Base-by-base conservation (phyloP, 2,329 filamentous ascomycete genomes). In the Alternaria burnsii region DNA sequence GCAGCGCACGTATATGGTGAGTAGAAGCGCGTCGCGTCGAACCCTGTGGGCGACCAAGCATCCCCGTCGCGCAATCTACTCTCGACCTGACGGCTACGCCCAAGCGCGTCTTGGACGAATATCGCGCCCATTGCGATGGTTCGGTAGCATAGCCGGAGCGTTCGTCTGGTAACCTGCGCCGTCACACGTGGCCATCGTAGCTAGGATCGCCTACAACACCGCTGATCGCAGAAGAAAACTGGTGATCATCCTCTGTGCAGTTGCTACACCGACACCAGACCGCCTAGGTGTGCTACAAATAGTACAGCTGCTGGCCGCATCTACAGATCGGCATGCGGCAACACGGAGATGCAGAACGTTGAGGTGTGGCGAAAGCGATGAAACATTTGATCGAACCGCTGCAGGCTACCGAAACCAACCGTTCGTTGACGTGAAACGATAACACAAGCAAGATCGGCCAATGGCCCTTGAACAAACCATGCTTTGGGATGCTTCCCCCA, bases 361-460 rank as follows among this genome's bases (percentile, higher is more conserved):
- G 61, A 62, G 58, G 62, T 58, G 61, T 59, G 63, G 66, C 43
- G 53, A 68, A 68, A 34, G 41, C 55, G 59, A 69, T 67, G 66
- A 76, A 73, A 74, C 66, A 58, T 68, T 64, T 50, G 58, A 57
- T 61, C 64, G 52, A 68, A 67, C 66, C 59, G 62, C 63, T 67
- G 70, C 66, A 68, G 61, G 63, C 50, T 63, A 46, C 62, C 70
- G 71, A 75, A 71, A 75, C 66, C 71, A 67, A 71, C 55, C 58
- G 46, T 57, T 59, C 32, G 47, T 57, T 52, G 62, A 55, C 46
- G 57, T 69, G 70, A 74, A 72, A 71, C 68, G 63, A 62, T 63
- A 52, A 70, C 55, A 58, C 55, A 62, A 63, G 67, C 62, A 20
- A 44, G 26, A 55, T 52, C 51, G 65, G 63, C 71, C 68, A 73